phyloP scores from a whole-genome alignment of 495 filamentous ascomycete genomes.

The Aspergillus egyptiacus region DNA sequence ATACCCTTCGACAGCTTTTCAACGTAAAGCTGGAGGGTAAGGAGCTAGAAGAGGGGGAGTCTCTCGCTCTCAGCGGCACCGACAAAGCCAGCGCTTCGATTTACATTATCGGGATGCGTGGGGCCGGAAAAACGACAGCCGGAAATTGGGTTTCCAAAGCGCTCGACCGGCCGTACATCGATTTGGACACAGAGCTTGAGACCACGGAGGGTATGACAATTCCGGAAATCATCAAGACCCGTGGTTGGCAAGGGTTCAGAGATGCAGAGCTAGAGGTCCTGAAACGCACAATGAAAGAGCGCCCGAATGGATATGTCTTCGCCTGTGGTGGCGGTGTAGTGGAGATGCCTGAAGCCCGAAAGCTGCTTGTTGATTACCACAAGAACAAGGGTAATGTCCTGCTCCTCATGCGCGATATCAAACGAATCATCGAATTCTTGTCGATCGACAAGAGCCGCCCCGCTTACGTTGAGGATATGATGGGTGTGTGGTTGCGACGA shows the following conservation, averaged over 20 bases:
- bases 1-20: slow-evolving; percentile 71
- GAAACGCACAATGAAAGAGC: slow-evolving; percentile 63
- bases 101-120: slow-evolving; percentile 95
- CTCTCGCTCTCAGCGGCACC: slow-evolving; percentile 20
- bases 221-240: slow-evolving; percentile 70
- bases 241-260: slow-evolving; percentile 87
- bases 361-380: slow-evolving; percentile 67
- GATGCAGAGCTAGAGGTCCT: slow-evolving; percentile 73
- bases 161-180: slow-evolving; percentile 70
- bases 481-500: slow-evolving; percentile 83
- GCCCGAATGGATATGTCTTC: slow-evolving; percentile 71
- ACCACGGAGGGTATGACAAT: slow-evolving; percentile 63
- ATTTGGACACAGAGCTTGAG: slow-evolving; percentile 86
- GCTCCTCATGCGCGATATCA: slow-evolving; percentile 80
- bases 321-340: slow-evolving; percentile 93
- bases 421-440: slow-evolving; percentile 83
- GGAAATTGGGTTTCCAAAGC: slow-evolving; percentile 74
- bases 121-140: slow-evolving; percentile 92
- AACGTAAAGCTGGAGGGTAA: slow-evolving; percentile 64
- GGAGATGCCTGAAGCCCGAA: slow-evolving; percentile 75
- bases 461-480: slow-evolving; percentile 90
- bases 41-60: slow-evolving; percentile 49
- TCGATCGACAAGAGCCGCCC: slow-evolving; percentile 86
- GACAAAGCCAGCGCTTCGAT: slow-evolving; percentile 55
- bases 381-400: slow-evolving; percentile 82